These are phyloP conservation scores for Mayamaea pseudoterrestris DNA, from an alignment of 108 stramenopile species.

Conservation along the genomic window DNA sequence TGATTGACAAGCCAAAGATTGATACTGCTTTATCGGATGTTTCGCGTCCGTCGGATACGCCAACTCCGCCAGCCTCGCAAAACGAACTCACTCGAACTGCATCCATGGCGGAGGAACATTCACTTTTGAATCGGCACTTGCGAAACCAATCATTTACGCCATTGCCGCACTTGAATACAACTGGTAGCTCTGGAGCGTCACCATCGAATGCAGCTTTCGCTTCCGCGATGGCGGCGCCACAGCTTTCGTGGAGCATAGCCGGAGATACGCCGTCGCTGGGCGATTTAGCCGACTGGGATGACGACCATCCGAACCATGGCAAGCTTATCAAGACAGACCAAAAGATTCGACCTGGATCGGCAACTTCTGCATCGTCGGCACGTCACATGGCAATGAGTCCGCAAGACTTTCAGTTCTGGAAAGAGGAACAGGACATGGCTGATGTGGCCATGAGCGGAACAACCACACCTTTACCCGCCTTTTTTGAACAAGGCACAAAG, in stretches of 20 bases:
- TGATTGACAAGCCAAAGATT: not conserved
- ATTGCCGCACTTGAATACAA: constrained; percentile 34
- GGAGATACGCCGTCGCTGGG: constrained; percentile 51
- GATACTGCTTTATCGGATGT: not conserved
- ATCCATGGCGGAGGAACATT: constrained; percentile 49
- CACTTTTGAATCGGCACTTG: constrained; percentile 49
- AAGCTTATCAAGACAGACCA: constrained; percentile 9
- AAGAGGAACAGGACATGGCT: constrained; percentile 37
- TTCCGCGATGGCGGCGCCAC: constrained; percentile 26
- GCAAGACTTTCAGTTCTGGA: constrained; percentile 35
- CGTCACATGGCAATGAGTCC: constrained; percentile 30
- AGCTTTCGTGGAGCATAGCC: constrained; percentile 68
- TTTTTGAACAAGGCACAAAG: constrained; percentile 24
- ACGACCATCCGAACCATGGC: constrained; percentile 1
- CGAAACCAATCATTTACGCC: constrained; percentile 77
- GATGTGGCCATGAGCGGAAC: constrained; percentile 30
- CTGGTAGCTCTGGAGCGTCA: constrained; percentile 14
- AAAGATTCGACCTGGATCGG: constrained; percentile 25
- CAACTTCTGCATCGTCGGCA: constrained; percentile 19
- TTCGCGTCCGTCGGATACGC: constrained; percentile 11
- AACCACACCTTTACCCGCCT: constrained; percentile 57
- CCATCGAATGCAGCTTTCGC: constrained; percentile 24
- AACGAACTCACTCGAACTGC: constrained; percentile 12
- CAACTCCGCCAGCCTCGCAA: constrained; percentile 19
- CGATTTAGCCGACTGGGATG: constrained; percentile 42